Evolutionary conservation across 163 green algal species (phyloP), one percentile per base, ranked within the genome.

Genomic region (Volvox carteri): DNA sequence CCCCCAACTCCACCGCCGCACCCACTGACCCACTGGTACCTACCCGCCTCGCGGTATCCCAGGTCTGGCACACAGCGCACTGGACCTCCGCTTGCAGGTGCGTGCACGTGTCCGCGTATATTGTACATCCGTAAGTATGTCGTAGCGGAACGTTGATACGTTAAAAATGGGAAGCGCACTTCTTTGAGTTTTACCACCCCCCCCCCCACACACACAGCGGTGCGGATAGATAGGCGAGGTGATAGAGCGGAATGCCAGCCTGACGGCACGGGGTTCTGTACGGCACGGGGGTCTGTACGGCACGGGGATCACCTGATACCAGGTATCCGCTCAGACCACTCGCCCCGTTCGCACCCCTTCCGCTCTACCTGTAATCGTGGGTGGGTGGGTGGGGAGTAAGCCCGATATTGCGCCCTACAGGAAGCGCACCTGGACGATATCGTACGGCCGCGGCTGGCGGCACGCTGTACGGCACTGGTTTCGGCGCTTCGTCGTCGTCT

Each of bases 51-150:
- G n/a, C n/a, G n/a, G n/a, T n/a, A n/a, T n/a, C n/a, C 8, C 78
- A 86, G 91, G 89, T 19, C 77, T 94, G 6, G 89, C 89, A 3
- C 91, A 94, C 86, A 94, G 91, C 62, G 86, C 86, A 33, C 30
- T 94, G n/a, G 52, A 94, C 84, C 73, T 94, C 37, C 89, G 89
- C n/a, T 73, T 93, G 75, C 89, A 93, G 70, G 81, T 91, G 78
- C 14, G 85, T 18, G 3, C 18, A 12, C 46, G 16, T 73, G 7
- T 73, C 16, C 37, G 4, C n/a, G 16, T 73, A 21, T 73, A 33
- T 65, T 65, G 50, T 58, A 58, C 50, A 58, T 58, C 16, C 16
- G 16, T 58, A 58, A 12, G 50, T 58, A 16, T 58, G 12, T 58
- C 50, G 12, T 12, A 25, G 50, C 50, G 12, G 50, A 58, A 25